Base-by-base conservation (phyloP, 2,329 filamentous ascomycete species). In the Aspergillus pseudoviridinutans region DNA sequence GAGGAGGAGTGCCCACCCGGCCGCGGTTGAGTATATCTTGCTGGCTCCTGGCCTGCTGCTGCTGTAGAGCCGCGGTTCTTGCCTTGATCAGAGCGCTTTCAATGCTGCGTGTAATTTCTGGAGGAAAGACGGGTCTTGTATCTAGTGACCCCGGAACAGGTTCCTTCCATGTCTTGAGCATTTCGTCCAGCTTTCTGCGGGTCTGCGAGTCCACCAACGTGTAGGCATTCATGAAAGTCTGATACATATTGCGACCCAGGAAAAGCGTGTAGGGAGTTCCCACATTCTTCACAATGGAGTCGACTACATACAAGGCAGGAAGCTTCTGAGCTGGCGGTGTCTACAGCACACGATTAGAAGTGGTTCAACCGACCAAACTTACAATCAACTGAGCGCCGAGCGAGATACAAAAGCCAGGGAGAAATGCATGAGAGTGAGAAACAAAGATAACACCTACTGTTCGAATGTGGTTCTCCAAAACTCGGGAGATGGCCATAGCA, bases 281-380 rank as follows among this genome's bases (percentile, higher is more conserved):
- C 61, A 99, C 92, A 79, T 99, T 97, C 77, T 99, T 99, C 71
- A 96, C 92, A 60, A 99, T 93, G 17, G 93, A 97, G 77, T 99
- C 94, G 70, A 99, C 87, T 64, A 99, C 91, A 77, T 97, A 99
- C 28, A 99, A 83, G n/a, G 94, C 91, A 20, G 94, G 92, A 2
- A 99, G 81, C 71, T 97, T 99, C 74, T 92, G 92, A 60, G 86
- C 84, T 42, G 94, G 92, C 49, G 91, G 85, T 55, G 89, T 91
- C 94, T 99, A 76, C 64, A 73, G 53, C 68, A 61, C 63, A 66
- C 55, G 66, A 71, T 74, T 71, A 72, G 71, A 74, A 64, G 60
- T 60, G 57, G 59, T 65, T 61, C 61, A 61, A 61, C 61, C 63
- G 61, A 53, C 57, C 59, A 61, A 62, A 62, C 65, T 62, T 64